Conservation (phyloP, 2,329 filamentous ascomycete genomes). For the Penicillium italicum region DNA sequence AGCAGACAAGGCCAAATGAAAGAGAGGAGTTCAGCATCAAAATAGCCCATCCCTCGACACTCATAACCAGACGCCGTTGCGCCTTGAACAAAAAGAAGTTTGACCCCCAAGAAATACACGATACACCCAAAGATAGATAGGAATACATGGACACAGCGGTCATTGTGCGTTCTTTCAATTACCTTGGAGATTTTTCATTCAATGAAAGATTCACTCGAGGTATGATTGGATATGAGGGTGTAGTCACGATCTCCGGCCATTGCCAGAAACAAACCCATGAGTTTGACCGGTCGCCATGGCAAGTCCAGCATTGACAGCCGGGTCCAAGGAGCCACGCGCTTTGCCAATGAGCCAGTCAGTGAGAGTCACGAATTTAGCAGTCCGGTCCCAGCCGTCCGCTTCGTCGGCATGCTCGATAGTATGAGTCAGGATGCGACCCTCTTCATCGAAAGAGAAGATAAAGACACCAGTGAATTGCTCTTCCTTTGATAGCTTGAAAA, state of each 20-base stretch:
- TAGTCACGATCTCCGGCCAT: neutral
- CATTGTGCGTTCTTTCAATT: neutral
- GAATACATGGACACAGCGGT: neutral
- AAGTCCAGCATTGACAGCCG: slow-evolving; percentile 26
- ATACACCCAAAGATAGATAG: neutral
- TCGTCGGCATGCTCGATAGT: slow-evolving; percentile 93
- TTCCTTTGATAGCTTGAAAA: slow-evolving; percentile 53
- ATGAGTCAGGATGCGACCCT: slow-evolving; percentile 79
- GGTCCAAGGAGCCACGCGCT: slow-evolving; percentile 53
- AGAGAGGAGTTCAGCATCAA: neutral
- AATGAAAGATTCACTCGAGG: neutral
- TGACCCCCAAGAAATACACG: neutral
- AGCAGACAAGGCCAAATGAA: neutral
- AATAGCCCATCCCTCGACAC: neutral
- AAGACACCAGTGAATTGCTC: slow-evolving; percentile 88
- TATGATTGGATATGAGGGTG: neutral
- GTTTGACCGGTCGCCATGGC: slow-evolving; percentile 26
- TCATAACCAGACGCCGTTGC: neutral
- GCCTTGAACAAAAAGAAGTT: neutral
- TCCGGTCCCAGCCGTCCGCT: slow-evolving; percentile 75
- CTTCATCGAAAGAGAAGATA: slow-evolving; percentile 88
- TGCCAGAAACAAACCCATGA: slow-evolving; percentile 5
- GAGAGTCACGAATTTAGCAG: slow-evolving; percentile 79
- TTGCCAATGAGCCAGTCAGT: slow-evolving; percentile 93
- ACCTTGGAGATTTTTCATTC: neutral